Base-by-base conservation (phyloP, 768 basidiomycete species). In the Trametes meyenii region DNA sequence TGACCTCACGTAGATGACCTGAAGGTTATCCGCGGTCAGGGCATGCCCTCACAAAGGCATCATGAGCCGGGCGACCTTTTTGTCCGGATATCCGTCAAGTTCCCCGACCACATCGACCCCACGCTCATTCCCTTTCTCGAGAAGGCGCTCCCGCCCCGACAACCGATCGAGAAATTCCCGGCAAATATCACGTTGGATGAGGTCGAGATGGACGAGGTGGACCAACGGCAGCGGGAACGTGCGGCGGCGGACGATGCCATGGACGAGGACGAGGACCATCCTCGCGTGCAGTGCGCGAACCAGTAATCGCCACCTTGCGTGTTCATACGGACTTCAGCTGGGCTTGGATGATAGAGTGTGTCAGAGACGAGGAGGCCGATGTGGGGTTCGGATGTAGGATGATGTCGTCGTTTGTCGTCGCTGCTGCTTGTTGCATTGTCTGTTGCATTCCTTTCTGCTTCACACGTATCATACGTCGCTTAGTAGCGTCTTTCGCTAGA, bases 31-130 rank as follows among this genome's bases (percentile, higher is more conserved):
- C 84, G 84, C 50, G 92, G 91, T 5, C 96, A 98, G 77, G 97
- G 97, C 63, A 99, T 99, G 97, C 97, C 96, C 13, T 98, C 97
- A 52, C 92, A 92, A 74, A 88, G 97, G 62, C 96, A 98, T 77
- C 97, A 98, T 77, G 95, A 99, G 72, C 85, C 88, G 42, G 97
- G 97, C 40, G 94, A 98, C 76, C 83, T 99, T 62, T 94, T 85
- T 73, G 83, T 99, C 75, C 90, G 88, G 71, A 77, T 98, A 67
- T 81, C 81, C 64, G 92, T 99, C 71, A 85, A 81, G 60, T 99
- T 98, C 86, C 97, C 97, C 39, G 92, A 94, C 33, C 71, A 76
- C 57, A 84, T 99, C 73, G 83, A 89, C 61, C 79, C 85, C 35
- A 78, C 80, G 35, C 77, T 79, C 39, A 88, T 94, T 67, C 80